These are phyloP conservation scores for Hemisphaericaspora subhashii DNA, from an alignment of 1,139 yeast species.

Conservation along the genomic window DNA sequence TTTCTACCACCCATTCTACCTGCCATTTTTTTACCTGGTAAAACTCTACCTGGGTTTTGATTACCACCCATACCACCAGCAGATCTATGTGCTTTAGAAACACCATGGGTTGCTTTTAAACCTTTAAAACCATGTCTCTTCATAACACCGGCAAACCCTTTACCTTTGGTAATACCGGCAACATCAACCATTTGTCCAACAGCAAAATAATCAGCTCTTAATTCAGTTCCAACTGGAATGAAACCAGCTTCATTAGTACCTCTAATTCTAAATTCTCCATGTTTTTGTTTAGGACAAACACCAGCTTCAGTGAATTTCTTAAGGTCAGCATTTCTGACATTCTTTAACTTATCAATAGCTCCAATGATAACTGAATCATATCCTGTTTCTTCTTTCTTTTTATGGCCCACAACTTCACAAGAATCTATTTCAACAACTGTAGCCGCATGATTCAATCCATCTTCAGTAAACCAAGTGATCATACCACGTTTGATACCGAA, in stretches of 20 bases:
- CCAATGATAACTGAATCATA: constrained; percentile 88
- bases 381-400: constrained; percentile 70
- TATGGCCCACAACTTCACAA: constrained; percentile 78
- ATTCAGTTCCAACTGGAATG: constrained; percentile 73
- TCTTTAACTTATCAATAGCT: constrained; percentile 69
- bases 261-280: constrained; percentile 78
- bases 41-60: constrained; percentile 92
- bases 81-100: constrained; percentile 87
- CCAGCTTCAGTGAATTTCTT: constrained; percentile 79
- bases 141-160: constrained; percentile 99
- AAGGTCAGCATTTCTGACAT: constrained; percentile 67
- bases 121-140: constrained; percentile 93
- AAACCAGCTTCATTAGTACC: constrained; percentile 54
- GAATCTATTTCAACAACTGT: constrained; percentile 87
- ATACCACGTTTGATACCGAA: constrained; percentile 85
- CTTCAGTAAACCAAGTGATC: constrained; percentile 75
- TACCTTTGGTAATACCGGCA: constrained; percentile 81
- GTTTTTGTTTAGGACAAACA: constrained; percentile 77
- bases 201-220: constrained; percentile 81
- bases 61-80: constrained; percentile 98
- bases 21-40: constrained; percentile 98
- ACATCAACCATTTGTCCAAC: constrained; percentile 84
- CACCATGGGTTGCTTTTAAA: constrained; percentile 94
- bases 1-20: constrained; percentile 88
- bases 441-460: constrained; percentile 72